phyloP scores from a whole-genome alignment of 75 land plant species.

The Gnetum montanum region DNA sequence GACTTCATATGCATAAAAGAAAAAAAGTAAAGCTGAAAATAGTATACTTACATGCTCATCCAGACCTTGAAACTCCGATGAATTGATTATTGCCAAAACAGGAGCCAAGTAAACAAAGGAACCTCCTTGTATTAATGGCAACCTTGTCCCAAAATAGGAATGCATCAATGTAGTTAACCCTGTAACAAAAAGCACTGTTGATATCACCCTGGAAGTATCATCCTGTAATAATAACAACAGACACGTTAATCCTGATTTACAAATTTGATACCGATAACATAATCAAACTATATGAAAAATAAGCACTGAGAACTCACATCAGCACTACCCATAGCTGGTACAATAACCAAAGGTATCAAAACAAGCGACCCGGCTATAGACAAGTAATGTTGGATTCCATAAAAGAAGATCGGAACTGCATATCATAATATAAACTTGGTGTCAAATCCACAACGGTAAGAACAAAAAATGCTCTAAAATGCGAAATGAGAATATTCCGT shows the following conservation, averaged over 20 bases:
- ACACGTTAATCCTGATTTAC: neutral
- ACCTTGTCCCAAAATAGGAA: slow-evolving; percentile 75
- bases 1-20: too few relatives aligned
- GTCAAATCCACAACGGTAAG: too few relatives aligned
- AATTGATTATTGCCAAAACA: slow-evolving; percentile 73
- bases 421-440: neutral
- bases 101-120: slow-evolving; percentile 98
- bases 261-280: too few relatives aligned
- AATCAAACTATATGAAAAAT: neutral
- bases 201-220: slow-evolving; percentile 76
- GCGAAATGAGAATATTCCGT: too few relatives aligned
- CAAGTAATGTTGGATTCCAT: slow-evolving; percentile 87
- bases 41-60: slow-evolving; percentile 50
- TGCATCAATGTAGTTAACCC: slow-evolving; percentile 89
- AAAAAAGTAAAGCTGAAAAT: neutral
- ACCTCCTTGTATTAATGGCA: slow-evolving; percentile 92
- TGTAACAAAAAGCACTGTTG: slow-evolving; percentile 84
- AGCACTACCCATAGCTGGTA: slow-evolving; percentile 95
- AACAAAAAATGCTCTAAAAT: too few relatives aligned
- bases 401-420: slow-evolving; percentile 82
- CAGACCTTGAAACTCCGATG: slow-evolving; percentile 47
- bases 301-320: slow-evolving; percentile 58
- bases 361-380: slow-evolving; percentile 88
- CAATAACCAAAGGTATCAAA: slow-evolving; percentile 83
- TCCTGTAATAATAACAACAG: slow-evolving; percentile 35